Percentiles rank a stretch among this genome's conserved stretches.
These are phyloP conservation scores for Phialophora expanda DNA, from an alignment of 2,329 filamentous ascomycete genomes.

Conservation along the genomic window DNA sequence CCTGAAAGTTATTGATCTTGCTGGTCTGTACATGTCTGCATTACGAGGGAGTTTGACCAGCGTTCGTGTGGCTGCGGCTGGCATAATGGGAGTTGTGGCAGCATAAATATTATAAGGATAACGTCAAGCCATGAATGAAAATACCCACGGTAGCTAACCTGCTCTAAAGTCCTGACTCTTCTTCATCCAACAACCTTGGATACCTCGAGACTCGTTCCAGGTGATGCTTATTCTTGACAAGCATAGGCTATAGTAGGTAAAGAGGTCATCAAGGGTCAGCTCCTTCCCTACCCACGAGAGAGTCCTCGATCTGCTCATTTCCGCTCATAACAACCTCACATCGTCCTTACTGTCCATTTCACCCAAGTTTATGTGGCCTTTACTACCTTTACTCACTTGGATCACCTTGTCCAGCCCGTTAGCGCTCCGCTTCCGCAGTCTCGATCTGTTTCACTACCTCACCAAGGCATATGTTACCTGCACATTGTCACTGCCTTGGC, in stretches of 20 bases:
- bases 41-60: slow-evolving; percentile 7
- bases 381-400: not conserved
- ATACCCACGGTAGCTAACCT: slow-evolving; percentile 3
- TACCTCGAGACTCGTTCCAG: not conserved
- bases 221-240: not conserved
- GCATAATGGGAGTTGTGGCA: slow-evolving; percentile 1
- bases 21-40: slow-evolving; percentile 6
- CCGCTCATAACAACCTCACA: slow-evolving; percentile 6
- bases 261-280: not conserved
- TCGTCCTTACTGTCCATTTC: not conserved
- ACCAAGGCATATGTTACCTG: not conserved
- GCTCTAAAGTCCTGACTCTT: not conserved
- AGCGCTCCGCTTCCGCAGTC: not conserved
- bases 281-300: not conserved
- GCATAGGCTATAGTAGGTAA: not conserved
- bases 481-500: not conserved
- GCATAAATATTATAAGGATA: not conserved
- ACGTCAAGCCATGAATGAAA: slow-evolving; percentile 13
- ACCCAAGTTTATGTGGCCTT: not conserved
- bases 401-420: not conserved
- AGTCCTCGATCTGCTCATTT: not conserved
- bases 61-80: not conserved
- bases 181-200: not conserved
- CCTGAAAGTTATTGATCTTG: slow-evolving; percentile 32
- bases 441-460: slow-evolving; percentile 2